Percentiles rank a stretch among this genome's conserved stretches.
Conservation (phyloP, 2,329 filamentous ascomycete species). For the Fusarium acutatum region DNA sequence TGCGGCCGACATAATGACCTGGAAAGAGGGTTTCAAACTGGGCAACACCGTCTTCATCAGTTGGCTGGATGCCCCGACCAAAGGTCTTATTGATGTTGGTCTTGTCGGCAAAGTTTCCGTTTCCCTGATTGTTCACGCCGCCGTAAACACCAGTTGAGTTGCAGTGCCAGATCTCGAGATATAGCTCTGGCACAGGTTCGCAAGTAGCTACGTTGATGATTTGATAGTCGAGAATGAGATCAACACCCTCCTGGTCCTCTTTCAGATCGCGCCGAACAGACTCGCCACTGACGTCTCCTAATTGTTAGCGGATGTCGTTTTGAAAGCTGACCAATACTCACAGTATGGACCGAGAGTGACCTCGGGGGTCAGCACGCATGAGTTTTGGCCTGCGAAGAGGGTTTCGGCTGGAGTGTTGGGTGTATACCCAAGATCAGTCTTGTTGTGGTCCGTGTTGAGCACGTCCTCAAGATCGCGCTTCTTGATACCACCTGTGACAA, state of each 20-base stretch:
- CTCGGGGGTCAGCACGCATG: conserved; percentile 59
- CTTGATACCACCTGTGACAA: conserved; percentile 19
- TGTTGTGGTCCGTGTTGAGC: conserved; percentile 49
- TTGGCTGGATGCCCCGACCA: conserved; percentile 50
- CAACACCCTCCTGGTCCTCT: conserved; percentile 52
- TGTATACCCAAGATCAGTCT: conserved; percentile 47
- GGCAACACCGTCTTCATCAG: conserved; percentile 52
- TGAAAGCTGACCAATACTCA: neutral
- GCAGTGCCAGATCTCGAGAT: conserved; percentile 57
- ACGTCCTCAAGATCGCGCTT: conserved; percentile 46
- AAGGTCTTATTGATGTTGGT: conserved; percentile 44
- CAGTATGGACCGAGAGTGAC: conserved; percentile 59
- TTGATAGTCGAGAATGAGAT: conserved; percentile 54
- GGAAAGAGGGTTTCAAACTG: conserved; percentile 55
- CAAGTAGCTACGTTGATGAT: conserved; percentile 55
- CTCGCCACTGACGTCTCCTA: conserved; percentile 42
- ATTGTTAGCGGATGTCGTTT: neutral
- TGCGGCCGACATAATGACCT: conserved; percentile 55
- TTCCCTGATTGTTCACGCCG: conserved; percentile 47
- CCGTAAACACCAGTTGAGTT: conserved; percentile 58
- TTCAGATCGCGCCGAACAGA: conserved; percentile 48
- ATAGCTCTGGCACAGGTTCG: conserved; percentile 51
- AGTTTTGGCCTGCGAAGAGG: conserved; percentile 51
- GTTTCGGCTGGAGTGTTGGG: conserved; percentile 40
- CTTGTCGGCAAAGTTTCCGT: conserved; percentile 54